A percentile compares a stretch with the other conserved stretches of the same genome.
These are phyloP conservation scores for Dendrobium chrysotoxum DNA, from an alignment of 106 monocot genomes.

Conservation along the genomic window DNA sequence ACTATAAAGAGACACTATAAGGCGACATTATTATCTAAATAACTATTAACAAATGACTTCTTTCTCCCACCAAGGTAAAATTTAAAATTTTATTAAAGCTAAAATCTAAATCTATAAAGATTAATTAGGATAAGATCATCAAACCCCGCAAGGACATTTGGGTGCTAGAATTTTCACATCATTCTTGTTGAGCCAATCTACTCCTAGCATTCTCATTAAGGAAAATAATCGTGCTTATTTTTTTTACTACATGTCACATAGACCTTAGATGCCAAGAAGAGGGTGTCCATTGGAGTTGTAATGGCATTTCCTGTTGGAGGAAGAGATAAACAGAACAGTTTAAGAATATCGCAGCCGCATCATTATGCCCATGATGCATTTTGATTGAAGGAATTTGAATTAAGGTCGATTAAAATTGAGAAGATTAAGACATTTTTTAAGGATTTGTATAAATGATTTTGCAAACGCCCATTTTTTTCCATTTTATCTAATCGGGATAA, in stretches of 20 bases:
- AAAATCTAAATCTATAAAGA: not conserved
- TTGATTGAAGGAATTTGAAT: too few species aligned
- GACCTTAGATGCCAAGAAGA: not conserved
- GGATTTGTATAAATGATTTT: too few species aligned
- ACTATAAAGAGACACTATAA: not conserved
- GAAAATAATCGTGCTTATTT: not conserved
- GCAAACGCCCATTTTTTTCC: too few species aligned
- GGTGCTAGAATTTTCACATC: not conserved
- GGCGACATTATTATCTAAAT: not conserved
- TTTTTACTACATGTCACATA: not conserved
- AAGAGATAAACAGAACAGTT: too few species aligned
- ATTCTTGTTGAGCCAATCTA: not conserved
- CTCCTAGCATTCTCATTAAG: not conserved
- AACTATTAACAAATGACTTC: not conserved
- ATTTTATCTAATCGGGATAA: too few species aligned
- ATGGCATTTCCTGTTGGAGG: too few species aligned
- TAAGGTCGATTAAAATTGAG: too few species aligned
- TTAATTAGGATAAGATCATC: not conserved
- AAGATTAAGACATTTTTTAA: too few species aligned
- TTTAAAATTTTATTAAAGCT: not conserved
- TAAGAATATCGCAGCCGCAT: too few species aligned
- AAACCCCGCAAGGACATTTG: not conserved
- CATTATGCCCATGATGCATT: too few species aligned
- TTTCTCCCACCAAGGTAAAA: not conserved
- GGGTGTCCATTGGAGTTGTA: too few species aligned